Conservation (phyloP, 768 basidiomycete genomes). For the Lactifluus rugatus region DNA sequence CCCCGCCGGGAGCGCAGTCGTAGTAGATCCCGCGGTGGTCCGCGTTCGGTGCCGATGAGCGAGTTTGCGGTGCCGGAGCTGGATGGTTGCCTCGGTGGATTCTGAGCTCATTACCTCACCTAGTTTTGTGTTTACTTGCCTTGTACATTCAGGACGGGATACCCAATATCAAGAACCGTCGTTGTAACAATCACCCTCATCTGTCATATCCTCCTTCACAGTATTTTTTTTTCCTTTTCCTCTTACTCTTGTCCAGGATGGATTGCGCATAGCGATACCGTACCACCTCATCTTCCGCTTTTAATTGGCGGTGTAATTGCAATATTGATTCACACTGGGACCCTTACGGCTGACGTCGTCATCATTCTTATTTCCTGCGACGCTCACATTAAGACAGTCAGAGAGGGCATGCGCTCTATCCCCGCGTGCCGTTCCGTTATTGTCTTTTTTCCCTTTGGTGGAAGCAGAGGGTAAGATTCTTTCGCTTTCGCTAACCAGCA, state of each 20-base stretch:
- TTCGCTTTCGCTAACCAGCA: neutral
- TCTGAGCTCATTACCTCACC: slow-evolving; percentile 5
- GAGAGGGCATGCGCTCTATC: neutral
- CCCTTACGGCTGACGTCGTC: neutral
- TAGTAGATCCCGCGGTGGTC: neutral
- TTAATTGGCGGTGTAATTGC: slow-evolving; percentile 8
- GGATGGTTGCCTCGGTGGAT: slow-evolving; percentile 24
- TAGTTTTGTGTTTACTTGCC: no score
- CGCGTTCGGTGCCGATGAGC: slow-evolving; percentile 5
- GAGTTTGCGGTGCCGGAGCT: slow-evolving; percentile 17
- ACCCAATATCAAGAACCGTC: slow-evolving; percentile 5
- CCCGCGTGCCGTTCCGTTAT: neutral
- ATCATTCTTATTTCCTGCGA: neutral
- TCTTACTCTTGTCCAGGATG: slow-evolving; percentile 4
- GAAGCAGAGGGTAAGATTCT: neutral
- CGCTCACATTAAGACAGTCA: neutral
- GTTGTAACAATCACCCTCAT: slow-evolving; percentile 9
- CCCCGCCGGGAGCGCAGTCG: slow-evolving; percentile 4
- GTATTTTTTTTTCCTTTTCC: neutral
- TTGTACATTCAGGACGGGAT: neutral
- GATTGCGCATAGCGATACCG: slow-evolving; percentile 14
- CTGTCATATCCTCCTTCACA: neutral
- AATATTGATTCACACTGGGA: neutral
- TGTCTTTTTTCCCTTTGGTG: neutral
- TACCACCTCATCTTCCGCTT: neutral